These are phyloP conservation scores for Anthracocystis panici-leucophaei DNA, from an alignment of 1,284 basidiomycete species.

Conservation along the genomic window DNA sequence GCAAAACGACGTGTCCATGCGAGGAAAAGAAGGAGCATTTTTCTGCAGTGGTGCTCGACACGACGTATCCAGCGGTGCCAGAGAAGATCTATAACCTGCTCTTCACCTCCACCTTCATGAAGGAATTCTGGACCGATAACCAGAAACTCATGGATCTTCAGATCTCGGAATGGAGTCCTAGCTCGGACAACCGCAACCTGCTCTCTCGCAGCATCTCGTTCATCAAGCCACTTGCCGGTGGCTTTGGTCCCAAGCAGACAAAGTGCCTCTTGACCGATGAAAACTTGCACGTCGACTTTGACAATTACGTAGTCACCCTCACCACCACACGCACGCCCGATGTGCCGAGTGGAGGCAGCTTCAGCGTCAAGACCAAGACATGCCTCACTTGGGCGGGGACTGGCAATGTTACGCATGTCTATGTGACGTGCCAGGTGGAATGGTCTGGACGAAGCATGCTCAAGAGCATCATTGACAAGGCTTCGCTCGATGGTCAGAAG, in stretches of 20 bases:
- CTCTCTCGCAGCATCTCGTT: slow-evolving; percentile 90
- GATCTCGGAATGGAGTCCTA: slow-evolving; percentile 63
- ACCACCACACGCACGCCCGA: slow-evolving; percentile 95
- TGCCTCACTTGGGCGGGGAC: slow-evolving; percentile 91
- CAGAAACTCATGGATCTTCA: slow-evolving; percentile 79
- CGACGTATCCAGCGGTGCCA: slow-evolving; percentile 85
- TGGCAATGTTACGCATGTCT: slow-evolving; percentile 79
- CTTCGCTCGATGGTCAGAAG: slow-evolving; percentile 93
- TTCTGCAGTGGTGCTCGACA: slow-evolving; percentile 80
- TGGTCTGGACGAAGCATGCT: slow-evolving; percentile 97
- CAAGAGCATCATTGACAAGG: slow-evolving; percentile 93
- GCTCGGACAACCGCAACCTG: slow-evolving; percentile 76
- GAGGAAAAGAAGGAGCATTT: slow-evolving; percentile 80
- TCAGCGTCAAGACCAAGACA: slow-evolving; percentile 91
- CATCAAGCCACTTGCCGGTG: slow-evolving; percentile 89
- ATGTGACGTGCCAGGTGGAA: slow-evolving; percentile 91
- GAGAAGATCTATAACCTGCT: slow-evolving; percentile 96
- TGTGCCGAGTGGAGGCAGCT: slow-evolving; percentile 90
- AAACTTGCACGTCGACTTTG: slow-evolving; percentile 82
- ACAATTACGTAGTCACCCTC: slow-evolving; percentile 83
- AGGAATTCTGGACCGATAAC: slow-evolving; percentile 87
- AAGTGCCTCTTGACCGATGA: slow-evolving; percentile 94
- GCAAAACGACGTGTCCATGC: slow-evolving; percentile 80
- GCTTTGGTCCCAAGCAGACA: slow-evolving; percentile 91
- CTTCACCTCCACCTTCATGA: slow-evolving; percentile 95